Base-by-base conservation (phyloP, 148 eudicot genomes). In the Bassia scoparia region DNA sequence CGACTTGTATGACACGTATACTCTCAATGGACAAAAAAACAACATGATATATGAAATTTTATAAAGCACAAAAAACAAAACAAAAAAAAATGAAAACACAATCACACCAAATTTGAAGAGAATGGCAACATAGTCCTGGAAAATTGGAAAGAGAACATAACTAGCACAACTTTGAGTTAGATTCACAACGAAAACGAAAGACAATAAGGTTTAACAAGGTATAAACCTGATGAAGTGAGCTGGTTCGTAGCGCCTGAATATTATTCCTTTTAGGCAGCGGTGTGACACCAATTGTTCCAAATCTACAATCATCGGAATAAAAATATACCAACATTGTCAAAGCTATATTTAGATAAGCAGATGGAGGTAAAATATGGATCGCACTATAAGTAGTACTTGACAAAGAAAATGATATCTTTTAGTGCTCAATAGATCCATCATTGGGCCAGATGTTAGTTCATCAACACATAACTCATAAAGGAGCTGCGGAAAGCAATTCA, bases 221-320 rank as follows among this genome's bases (percentile, higher is more conserved):
- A 56, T 37, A 59, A 72, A 96, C 99, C 97, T 92, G 94, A 87
- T 96, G 99, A 21, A 96, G 96, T 41, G 97, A 88, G 87, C 99
- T 92, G 66, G 92, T 92, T 33, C 99, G 93, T 66, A 87, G 84
- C 44, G 89, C 86, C 76, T 89, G 99, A 17, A 79, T 74, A 76
- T 73, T 82, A 81, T 82, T 95, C 77, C 94, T 85, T 82, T 87
- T 90, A 68, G 99, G 99, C 62, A 96, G 97, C 43, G 92, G 88
- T 70, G 90, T 86, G 84, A 86, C 78, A 69, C 96, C 92, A 78
- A 96, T 64, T 27, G 86, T 80, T 84, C 93, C 80, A 96, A 80
- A 81, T 96, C 99, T 96, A 85, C 77, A 73, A 71, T 33, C 24
- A 61, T 27, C 70, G 64, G n/a, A 44, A 8, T 60, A 60, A n/a